Conservation (phyloP, 2,329 filamentous ascomycete genomes). For the Diatrype stigma region DNA sequence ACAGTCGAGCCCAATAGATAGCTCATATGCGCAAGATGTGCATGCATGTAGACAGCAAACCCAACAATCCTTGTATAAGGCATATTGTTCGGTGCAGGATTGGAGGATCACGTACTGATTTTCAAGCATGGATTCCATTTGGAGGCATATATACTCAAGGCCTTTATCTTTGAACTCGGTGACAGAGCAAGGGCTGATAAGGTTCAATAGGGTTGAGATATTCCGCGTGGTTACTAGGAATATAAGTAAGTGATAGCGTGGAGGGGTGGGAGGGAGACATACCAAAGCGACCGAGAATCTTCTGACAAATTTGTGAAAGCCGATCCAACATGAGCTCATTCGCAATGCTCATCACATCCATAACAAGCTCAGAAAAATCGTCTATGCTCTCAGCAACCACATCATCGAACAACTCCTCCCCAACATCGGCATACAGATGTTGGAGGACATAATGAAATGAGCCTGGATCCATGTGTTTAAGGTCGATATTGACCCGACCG, state of each 20-base stretch:
- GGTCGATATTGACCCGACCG: slow-evolving; percentile 64
- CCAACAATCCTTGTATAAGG: neutral
- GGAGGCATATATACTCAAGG: slow-evolving; percentile 86
- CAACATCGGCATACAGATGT: slow-evolving; percentile 79
- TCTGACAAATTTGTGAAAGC: slow-evolving; percentile 85
- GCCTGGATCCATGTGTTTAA: slow-evolving; percentile 71
- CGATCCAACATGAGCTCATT: slow-evolving; percentile 96
- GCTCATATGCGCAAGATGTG: no score
- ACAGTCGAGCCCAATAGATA: slow-evolving; percentile 7
- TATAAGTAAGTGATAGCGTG: slow-evolving; percentile 21
- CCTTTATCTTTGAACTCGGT: slow-evolving; percentile 83
- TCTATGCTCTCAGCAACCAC: slow-evolving; percentile 69
- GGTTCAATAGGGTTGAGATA: slow-evolving; percentile 79
- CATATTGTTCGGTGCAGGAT: neutral
- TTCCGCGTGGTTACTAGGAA: slow-evolving; percentile 70
- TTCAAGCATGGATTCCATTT: slow-evolving; percentile 87
- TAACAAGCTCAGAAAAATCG: slow-evolving; percentile 80
- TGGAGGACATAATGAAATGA: slow-evolving; percentile 76
- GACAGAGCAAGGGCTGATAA: slow-evolving; percentile 78
- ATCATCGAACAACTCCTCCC: slow-evolving; percentile 75
- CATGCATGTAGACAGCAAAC: slow-evolving; percentile 31
- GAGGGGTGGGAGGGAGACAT: slow-evolving; percentile 6
- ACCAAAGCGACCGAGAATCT: slow-evolving; percentile 69
- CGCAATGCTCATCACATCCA: slow-evolving; percentile 84
- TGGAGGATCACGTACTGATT: slow-evolving; percentile 51